Conservation (phyloP, 73 alveolate genomes). For the Loxodes magnus region DNA sequence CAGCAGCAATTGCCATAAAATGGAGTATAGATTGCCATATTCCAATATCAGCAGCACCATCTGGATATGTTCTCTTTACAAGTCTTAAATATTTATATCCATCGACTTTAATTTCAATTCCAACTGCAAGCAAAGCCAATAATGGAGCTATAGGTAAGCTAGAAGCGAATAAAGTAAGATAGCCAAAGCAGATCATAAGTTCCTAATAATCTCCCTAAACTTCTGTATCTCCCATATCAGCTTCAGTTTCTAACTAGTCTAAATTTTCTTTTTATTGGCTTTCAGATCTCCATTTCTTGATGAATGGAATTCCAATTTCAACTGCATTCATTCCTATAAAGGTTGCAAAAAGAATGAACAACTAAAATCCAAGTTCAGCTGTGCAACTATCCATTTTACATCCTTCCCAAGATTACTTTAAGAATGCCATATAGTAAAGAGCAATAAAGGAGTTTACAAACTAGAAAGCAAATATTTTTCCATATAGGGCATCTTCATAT, state of each 20-base stretch:
- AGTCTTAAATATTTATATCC: conserved; percentile 11
- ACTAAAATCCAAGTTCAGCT: conserved; percentile 22
- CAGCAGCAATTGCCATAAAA: conserved; percentile 21
- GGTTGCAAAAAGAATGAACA: conserved; percentile 18
- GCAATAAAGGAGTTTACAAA: conserved; percentile 25
- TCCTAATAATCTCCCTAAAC: conserved; percentile 23
- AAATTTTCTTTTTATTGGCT: background rate
- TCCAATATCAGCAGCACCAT: conserved; percentile 39
- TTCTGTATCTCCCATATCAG: conserved; percentile 29
- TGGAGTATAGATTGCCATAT: conserved; percentile 30
- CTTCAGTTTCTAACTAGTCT: background rate
- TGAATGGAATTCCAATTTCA: conserved; percentile 23
- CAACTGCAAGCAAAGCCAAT: conserved; percentile 7
- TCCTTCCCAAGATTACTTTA: conserved; percentile 8
- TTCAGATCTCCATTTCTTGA: background rate
- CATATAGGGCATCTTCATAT: conserved; percentile 14
- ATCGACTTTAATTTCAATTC: conserved; percentile 27
- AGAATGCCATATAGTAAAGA: conserved; percentile 23
- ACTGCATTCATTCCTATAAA: conserved; percentile 13
- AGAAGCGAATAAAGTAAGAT: conserved; percentile 2
- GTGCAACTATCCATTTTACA: conserved; percentile 32
- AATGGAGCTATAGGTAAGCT: conserved; percentile 1
- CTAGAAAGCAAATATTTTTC: conserved; percentile 16
- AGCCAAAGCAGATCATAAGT: conserved; percentile 7
- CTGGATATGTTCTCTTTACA: conserved; percentile 36